Base-by-base conservation (phyloP, 139 green algal species). In the Volvox africanus region DNA sequence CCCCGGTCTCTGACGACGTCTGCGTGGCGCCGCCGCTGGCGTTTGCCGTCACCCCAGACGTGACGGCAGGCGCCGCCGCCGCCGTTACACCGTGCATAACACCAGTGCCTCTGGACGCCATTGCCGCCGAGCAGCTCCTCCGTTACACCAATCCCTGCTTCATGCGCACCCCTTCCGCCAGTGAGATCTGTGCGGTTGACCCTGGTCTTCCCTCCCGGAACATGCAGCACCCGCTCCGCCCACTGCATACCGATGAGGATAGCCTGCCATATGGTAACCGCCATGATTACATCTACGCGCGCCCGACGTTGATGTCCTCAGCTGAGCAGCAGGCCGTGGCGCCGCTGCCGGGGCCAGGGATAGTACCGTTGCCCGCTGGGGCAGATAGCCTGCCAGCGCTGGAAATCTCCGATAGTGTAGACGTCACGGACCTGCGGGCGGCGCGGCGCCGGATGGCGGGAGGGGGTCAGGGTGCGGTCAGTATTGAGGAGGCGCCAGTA, bases 71-170 rank as follows among this genome's bases (percentile, higher is more conserved):
- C 76, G 33, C n/a, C 76, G 78, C 36, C 14, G 35, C 78, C 78
- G 76, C 76, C 78, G 36, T 20, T 11, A 84, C 78, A 17, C 78
- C 78, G 26, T 68, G 78, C 78, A 24, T 84, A 22, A 86, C 80
- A 24, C 80, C 50, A 13, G 13, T 30, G 44, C 80, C 80, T 1
- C 24, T 86, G 13, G 61, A 87, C 22, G 61, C 61, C 20, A 20
- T 37, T 55, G 61, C 61, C 5, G 61, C 61, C 16, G 81, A 76
- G 61, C 61, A 87, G 30, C n/a, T 77, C 14, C 81, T 87, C 18
- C 81, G 61, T 26, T 87, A 77, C 50, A 86, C 44, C 6, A 87
- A 87, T 61, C 81, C 81, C 17, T 87, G 61, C n/a, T 87, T 87
- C 30, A 61, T 61, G 14, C n/a, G 61, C 0, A 87, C 81, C 24